Conservation (phyloP, 805 yeast genomes). For the Metschnikowia bowlesiae region DNA sequence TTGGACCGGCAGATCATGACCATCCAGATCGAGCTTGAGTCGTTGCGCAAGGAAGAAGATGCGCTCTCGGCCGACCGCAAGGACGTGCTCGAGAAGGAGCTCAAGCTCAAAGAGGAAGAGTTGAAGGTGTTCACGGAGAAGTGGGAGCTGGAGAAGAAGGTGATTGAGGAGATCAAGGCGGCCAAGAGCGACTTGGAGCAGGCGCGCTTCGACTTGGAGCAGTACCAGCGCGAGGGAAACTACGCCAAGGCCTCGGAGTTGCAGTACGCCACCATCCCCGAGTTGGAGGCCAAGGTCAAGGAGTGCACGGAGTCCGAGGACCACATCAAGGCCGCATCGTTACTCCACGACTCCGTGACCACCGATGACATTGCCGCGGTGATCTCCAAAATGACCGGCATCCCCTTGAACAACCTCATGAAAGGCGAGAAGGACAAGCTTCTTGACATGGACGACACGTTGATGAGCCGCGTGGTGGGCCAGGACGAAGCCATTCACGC, state of each 20-base stretch:
- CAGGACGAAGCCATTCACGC: slow-evolving; percentile 93
- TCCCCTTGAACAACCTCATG: slow-evolving; percentile 85
- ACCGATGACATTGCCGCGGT: slow-evolving; percentile 92
- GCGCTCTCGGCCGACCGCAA: slow-evolving; percentile 75
- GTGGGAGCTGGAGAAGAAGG: slow-evolving; percentile 82
- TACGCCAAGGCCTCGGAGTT: slow-evolving; percentile 86
- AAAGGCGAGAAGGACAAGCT: slow-evolving; percentile 93
- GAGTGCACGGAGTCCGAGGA: slow-evolving; percentile 38
- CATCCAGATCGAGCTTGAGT: slow-evolving; percentile 90
- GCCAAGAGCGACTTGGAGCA: slow-evolving; percentile 81
- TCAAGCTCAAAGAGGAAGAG: slow-evolving; percentile 61
- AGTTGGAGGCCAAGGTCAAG: slow-evolving; percentile 59
- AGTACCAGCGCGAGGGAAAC: slow-evolving; percentile 77
- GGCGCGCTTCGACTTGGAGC: slow-evolving; percentile 78
- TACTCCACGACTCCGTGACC: slow-evolving; percentile 88
- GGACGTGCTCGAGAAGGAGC: slow-evolving; percentile 64
- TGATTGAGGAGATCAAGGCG: slow-evolving; percentile 69
- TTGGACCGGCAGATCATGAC: slow-evolving; percentile 89
- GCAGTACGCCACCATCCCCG: slow-evolving; percentile 84
- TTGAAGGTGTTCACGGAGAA: slow-evolving; percentile 65
- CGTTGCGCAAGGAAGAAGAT: slow-evolving; percentile 89
- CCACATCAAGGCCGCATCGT: slow-evolving; percentile 22
- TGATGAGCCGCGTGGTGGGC: slow-evolving; percentile 80
- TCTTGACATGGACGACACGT: slow-evolving; percentile 76
- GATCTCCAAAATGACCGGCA: slow-evolving; percentile 91